A percentile compares a stretch with the other conserved stretches of the same genome.
Conservation (phyloP, 805 yeast genomes). For the Kluyveromyces dobzhanskii region DNA sequence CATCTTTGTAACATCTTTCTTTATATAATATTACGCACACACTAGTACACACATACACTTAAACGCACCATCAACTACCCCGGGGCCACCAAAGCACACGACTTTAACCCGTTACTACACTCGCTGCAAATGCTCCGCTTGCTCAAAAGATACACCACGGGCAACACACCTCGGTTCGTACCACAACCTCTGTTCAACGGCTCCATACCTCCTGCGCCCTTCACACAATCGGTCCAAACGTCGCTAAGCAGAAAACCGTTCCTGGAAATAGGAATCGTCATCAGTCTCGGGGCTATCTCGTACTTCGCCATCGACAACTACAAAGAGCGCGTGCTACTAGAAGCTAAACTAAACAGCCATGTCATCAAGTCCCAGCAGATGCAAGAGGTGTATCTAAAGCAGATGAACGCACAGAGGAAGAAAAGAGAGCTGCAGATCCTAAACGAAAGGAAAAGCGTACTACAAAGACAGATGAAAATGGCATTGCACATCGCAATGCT, state of each 20-base stretch:
- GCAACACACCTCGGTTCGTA: background rate
- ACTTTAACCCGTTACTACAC: no score
- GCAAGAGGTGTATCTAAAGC: slow-evolving; percentile 35
- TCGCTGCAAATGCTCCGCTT: background rate
- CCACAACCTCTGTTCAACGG: slow-evolving; percentile 3
- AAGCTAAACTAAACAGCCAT: slow-evolving; percentile 23
- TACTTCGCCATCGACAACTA: slow-evolving; percentile 48
- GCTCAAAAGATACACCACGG: background rate
- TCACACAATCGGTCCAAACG: background rate
- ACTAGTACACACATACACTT: no score
- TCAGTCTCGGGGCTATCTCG: slow-evolving; percentile 37
- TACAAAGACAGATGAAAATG: slow-evolving; percentile 48
- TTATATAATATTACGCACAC: no score
- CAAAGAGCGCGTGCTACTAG: slow-evolving; percentile 32
- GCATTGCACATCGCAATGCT: slow-evolving; percentile 58
- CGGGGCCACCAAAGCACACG: no score
- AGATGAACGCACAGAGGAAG: slow-evolving; percentile 42
- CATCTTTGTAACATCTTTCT: no score
- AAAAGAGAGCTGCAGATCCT: slow-evolving; percentile 44
- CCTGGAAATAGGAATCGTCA: slow-evolving; percentile 34
- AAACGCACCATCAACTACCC: no score
- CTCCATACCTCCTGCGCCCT: slow-evolving; percentile 1
- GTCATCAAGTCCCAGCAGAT: slow-evolving; percentile 28
- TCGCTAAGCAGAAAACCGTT: slow-evolving; percentile 12
- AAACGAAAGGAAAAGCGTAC: slow-evolving; percentile 42